Base-by-base conservation (phyloP, 768 basidiomycete species). In the Asterophora parasitica region DNA sequence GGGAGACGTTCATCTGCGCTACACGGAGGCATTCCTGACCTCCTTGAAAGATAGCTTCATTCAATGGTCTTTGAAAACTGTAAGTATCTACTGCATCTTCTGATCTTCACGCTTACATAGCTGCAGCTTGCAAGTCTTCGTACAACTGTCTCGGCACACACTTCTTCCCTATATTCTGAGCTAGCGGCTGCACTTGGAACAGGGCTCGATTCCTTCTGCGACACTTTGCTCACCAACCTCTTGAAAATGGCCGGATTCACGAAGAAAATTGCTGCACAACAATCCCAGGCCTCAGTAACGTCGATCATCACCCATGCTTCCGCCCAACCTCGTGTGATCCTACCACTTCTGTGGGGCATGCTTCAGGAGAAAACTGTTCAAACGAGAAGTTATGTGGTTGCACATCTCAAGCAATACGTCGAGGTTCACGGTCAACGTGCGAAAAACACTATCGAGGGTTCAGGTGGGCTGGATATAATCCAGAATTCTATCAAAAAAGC, bases 211-310 rank as follows among this genome's bases (percentile, higher is more conserved):
- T 83, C 83, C 0, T 80, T 87, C 58, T 85, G 84, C 60, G 96
- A 98, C 41, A 63, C 73, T 1, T 60, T 96, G 3, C 72, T 92
- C 49, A 76, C 78, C n/a, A 78, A 85, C 58, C 76, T 94, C 10
- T 72, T 94, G 34, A 83, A 82, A 52, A 87, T 98, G 88, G 82
- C 88, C 23, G 83, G 82, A 7, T 83, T 89, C 46, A 97, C 94
- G 27, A 99, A 99, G 68, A 95, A 94, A 64, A 83, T 97, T 40
- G 79, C 82, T 17, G 91, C 88, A 4, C 84, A 91, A 47, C 85
- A 85, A 50, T 89, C 94, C 0, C 96, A 97, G 62, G 71, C 76
- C 2, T 73, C 81, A 1, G 77, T 90, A 7, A 73, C 75, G 1
- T 66, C 73, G n/a, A 71, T 97, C 49, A 79, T 98, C 15, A 72